A percentile compares a stretch with the other conserved stretches of the same genome.
phyloP scores from a whole-genome alignment of 179 eudicot genomes.

The Pouteria campechiana region DNA sequence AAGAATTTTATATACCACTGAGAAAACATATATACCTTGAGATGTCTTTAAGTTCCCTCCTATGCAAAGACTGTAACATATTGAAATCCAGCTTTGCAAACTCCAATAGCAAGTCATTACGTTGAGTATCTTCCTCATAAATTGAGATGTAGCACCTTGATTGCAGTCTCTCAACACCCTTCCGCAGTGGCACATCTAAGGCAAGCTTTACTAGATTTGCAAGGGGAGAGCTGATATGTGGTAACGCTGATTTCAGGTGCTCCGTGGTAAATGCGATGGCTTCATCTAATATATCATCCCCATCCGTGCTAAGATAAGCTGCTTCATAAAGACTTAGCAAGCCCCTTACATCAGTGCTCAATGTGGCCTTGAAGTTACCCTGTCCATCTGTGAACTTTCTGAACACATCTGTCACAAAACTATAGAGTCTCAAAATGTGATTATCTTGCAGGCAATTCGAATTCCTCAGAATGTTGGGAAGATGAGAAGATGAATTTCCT shows the following conservation, averaged over 20 bases:
- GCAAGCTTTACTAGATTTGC: conserved; percentile 9
- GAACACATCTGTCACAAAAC: conserved; percentile 24
- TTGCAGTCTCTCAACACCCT: conserved; percentile 24
- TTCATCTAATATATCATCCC: conserved; percentile 18
- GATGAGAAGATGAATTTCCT: neutral
- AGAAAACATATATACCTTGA: conserved; percentile 27
- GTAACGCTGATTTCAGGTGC: conserved; percentile 4
- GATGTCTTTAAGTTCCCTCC: conserved; percentile 24
- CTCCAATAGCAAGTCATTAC: conserved; percentile 9
- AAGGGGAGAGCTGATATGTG: conserved; percentile 3
- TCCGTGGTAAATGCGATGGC: conserved; percentile 12
- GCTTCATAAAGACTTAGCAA: conserved; percentile 36
- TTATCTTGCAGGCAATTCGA: neutral
- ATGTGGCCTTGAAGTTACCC: conserved; percentile 15
- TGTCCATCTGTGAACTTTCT: conserved; percentile 18
- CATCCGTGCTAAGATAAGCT: conserved; percentile 11
- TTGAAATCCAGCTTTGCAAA: conserved; percentile 44
- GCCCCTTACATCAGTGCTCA: conserved; percentile 11
- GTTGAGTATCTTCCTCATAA: conserved; percentile 8
- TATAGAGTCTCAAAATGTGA: too few relatives aligned
- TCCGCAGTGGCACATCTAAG: conserved; percentile 10
- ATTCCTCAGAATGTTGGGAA: neutral
- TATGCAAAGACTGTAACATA: conserved; percentile 27
- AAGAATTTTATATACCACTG: too few relatives aligned
- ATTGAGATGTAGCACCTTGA: conserved; percentile 23